A percentile compares a stretch with the other conserved stretches of the same genome.
Evolutionary conservation across 73 alveolate genomes (phyloP).

Genomic region (Breviolum minutum): DNA sequence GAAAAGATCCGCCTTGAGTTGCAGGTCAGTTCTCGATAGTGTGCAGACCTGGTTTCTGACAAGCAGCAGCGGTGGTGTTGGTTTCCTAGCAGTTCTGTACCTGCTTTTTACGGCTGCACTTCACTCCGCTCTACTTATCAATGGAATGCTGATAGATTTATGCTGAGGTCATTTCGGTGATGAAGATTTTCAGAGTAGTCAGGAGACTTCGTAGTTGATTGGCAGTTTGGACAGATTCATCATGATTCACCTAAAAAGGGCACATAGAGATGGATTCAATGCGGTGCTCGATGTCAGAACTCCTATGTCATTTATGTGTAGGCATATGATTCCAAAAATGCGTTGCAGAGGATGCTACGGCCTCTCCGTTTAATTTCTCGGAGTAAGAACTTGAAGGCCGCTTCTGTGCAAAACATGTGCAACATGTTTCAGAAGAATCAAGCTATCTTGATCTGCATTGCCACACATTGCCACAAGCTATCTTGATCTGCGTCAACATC

Average conservation of each 20-base stretch:
- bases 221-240: not conserved
- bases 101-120: too few relatives aligned
- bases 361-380: slow-evolving; percentile 96
- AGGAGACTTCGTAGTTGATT: not conserved
- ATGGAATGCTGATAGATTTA: not conserved
- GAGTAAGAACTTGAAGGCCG: slow-evolving; percentile 96
- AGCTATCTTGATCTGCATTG: not conserved
- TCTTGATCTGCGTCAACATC: not conserved
- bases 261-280: too few relatives aligned
- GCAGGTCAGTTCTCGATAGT: slow-evolving; percentile 87
- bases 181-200: slow-evolving; percentile 84
- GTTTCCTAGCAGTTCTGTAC: not conserved
- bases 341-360: slow-evolving; percentile 95
- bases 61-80: slow-evolving; percentile 38
- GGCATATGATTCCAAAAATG: slow-evolving; percentile 9
- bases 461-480: not conserved
- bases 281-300: not conserved
- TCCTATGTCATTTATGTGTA: slow-evolving; percentile 16
- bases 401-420: not conserved
- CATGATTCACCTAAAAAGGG: too few relatives aligned
- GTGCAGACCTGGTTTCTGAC: slow-evolving; percentile 83
- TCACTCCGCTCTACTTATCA: not conserved
- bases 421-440: not conserved
- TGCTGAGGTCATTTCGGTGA: slow-evolving; percentile 60
- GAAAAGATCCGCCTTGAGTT: not conserved